Base-by-base conservation (phyloP, 176 grass and related monocot species). In the Phoenix roebelenii region DNA sequence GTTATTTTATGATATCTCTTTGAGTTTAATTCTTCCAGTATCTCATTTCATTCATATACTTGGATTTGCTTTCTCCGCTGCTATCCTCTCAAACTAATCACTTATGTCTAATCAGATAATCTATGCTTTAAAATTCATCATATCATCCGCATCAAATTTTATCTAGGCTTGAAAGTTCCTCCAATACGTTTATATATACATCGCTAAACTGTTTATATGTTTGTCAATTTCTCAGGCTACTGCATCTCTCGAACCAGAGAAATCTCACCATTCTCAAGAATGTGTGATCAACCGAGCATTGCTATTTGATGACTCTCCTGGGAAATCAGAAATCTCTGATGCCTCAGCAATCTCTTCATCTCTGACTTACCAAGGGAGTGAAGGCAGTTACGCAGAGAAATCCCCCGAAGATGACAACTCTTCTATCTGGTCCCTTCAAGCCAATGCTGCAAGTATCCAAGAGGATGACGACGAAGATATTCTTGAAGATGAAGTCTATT, bases 231-330 rank as follows among this genome's bases (percentile, higher is more conserved):
- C 63, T 62, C 74, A 77, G 74, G 68, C 54, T 62, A 25, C 57
- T 48, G 39, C 74, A 25, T 23, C 25, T 56, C 55, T 69, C 66
- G 64, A 76, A 28, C 70, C 5, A 49, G 67, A 70, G 54, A 70
- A 79, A 9, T 35, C 59, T 16, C 73, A 80, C 12, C 28, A 50
- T 32, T 3, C 18, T 55, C 50, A 54, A 39, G 62, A 75, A 22
- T 79, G 72, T 57, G 35, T 67, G 60, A 65, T 86, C 48, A 77
- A 80, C 55, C 83, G 87, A 5, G 79, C 81, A 1, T 62, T 98
- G 63, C 67, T 72, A 44, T 98, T 92, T 35, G 87, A 92, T 50
- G 87, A 92, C n/a, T 92, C 93, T 23, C 93, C 87, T 5, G 67
- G 61, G 18, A 92, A 89, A 44, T 69, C 67, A 0, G 83, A 75